Conservation (phyloP, 352 stramenopile species). For the Thalassiosira hispida region DNA sequence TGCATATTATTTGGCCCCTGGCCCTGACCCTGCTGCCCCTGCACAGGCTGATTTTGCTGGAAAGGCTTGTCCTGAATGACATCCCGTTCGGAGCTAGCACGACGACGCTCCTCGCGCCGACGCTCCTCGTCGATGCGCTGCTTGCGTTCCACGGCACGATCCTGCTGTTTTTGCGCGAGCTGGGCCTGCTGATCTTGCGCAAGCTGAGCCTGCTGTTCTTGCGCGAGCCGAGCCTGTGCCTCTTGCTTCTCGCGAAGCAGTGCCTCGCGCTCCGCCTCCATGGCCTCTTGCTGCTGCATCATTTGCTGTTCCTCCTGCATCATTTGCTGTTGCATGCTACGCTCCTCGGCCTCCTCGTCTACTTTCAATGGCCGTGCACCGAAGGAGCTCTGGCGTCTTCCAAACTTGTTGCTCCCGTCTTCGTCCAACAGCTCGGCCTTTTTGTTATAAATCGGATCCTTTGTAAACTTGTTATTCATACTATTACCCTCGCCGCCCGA, state of each 20-base stretch:
- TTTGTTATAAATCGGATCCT: constrained; percentile 26
- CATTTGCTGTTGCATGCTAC: not conserved
- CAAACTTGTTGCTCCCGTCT: constrained; percentile 13
- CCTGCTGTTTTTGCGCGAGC: not conserved
- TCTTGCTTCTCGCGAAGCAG: not conserved
- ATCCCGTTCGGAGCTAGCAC: constrained; percentile 23
- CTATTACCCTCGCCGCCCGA: not conserved
- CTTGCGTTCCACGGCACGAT: constrained; percentile 2
- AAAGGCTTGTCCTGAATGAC: constrained; percentile 25
- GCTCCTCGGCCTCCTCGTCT: constrained; percentile 17
- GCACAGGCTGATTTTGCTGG: not conserved
- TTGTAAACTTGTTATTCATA: constrained; percentile 22
- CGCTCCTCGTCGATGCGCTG: constrained; percentile 8
- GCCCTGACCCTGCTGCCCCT: not conserved
- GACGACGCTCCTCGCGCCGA: constrained; percentile 18
- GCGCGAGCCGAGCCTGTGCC: not conserved
- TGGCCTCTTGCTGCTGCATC: constrained; percentile 10
- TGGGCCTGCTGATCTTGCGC: constrained; percentile 3
- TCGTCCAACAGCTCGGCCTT: constrained; percentile 22
- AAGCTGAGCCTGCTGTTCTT: not conserved
- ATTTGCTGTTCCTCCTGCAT: constrained; percentile 4
- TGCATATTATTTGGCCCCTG: not conserved
- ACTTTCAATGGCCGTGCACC: constrained; percentile 13
- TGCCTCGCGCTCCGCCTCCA: not conserved
- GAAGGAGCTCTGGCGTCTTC: not conserved